A percentile compares a stretch with the other conserved stretches of the same genome.
Conservation (phyloP, 352 stramenopile genomes). For the Thraustochytrium sp. region DNA sequence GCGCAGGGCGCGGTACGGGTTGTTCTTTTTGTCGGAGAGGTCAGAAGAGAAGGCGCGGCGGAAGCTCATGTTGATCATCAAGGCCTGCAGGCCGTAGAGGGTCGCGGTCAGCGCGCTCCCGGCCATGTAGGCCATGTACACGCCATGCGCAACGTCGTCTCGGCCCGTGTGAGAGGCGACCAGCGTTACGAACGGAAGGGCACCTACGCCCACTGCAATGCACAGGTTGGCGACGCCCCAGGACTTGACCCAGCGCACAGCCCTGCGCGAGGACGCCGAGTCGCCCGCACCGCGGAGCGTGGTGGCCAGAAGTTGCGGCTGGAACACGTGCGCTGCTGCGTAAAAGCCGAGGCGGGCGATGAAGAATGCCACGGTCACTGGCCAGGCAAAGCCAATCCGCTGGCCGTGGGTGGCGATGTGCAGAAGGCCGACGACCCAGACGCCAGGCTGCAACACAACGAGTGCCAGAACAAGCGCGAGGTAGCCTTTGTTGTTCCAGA, state of each 20-base stretch:
- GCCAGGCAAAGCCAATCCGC: not conserved
- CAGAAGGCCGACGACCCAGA: not conserved
- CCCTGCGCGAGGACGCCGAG: not conserved
- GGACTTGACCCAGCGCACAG: not conserved
- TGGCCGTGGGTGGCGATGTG: not conserved
- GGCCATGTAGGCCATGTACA: not conserved
- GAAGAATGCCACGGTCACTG: not conserved
- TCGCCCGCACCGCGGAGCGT: not conserved
- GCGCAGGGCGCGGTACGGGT: not conserved
- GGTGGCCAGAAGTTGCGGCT: not conserved
- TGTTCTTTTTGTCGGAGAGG: not conserved
- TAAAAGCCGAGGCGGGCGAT: conserved; percentile 13
- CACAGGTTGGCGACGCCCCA: not conserved
- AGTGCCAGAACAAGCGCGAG: not conserved
- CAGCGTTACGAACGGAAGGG: not conserved
- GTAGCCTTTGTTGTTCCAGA: not conserved
- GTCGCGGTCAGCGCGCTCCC: not conserved
- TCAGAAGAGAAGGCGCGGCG: not conserved
- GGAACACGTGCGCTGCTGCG: not conserved
- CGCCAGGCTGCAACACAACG: not conserved
- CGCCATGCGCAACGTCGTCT: not conserved
- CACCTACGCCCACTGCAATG: not conserved
- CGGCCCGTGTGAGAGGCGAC: not conserved
- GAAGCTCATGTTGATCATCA: not conserved
- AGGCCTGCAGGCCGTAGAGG: conserved; percentile 1